Base-by-base conservation (phyloP, 78 protist species). In the Polysphondylium violaceum region DNA sequence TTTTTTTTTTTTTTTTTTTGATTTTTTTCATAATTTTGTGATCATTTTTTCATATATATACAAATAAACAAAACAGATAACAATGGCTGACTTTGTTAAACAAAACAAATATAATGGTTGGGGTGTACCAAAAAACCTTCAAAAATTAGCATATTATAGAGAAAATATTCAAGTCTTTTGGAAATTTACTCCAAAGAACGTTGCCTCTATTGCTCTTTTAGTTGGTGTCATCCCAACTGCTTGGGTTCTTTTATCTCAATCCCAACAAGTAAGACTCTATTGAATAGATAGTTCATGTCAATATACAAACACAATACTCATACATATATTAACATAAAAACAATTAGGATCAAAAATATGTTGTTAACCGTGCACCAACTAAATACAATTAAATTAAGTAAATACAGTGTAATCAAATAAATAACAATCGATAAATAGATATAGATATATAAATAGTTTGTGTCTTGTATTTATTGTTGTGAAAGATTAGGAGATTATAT, bases 101-200 rank as follows among this genome's bases (percentile, higher is more conserved):
- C 33, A 21, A 47, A 31, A 27, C 11, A 58, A 19, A 71, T 71
- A 19, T 19, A 67, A 71, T 17, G 88, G 88, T 41, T 38, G 50
- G 27, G 35, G 67, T 2, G 74, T 79, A 17, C 88, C 88, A 64
- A 67, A 79, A 23, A 67, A 53, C 2, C 31, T 79, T 23, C 88
- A 79, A 79, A 79, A 79, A 44, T 47, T 67, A 9, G 76, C 75
- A n/a, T 79, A 79, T 40, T 79, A 55, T 27, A 79, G 88, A 79
- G 88, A 79, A 64, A 79, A 79, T n/a, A 25, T 38, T 17, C 88
- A 79, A 67, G 88, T 41, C 21, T 79, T 38, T 36, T 79, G 64
- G 58, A 79, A 79, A 33, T 79, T 51, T 35, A 79, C 75, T 2
- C 75, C 75, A 79, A 79, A 61, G 50, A 71, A 9, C 19, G 68